Evolutionary conservation across 371 early-diverging fungal genomes (phyloP), one percentile per base, ranked within the genome.

Genomic region (Lichtheimia corymbifera): DNA sequence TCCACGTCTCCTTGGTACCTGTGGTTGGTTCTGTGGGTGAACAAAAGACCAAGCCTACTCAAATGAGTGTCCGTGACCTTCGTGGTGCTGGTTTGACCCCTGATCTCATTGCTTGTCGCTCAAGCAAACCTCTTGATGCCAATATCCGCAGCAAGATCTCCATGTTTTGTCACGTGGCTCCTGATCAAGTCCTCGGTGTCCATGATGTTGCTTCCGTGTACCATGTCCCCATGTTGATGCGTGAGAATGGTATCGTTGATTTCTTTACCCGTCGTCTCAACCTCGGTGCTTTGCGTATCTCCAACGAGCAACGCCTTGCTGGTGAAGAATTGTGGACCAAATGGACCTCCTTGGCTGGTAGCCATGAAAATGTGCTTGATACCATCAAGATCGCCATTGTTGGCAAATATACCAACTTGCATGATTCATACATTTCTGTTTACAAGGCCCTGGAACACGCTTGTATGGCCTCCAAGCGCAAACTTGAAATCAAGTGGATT

Each of bases 1-100:
- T 99, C 64, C 97, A 97, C 70, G 99, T 99, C 15, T 98, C 99
- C 15, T 85, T 99, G 58, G 89, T 99, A 3, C 98, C 98, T 50
- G 92, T 98, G 5, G 93, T 99, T 27, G 99, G 99, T 25, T 88
- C 93, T 3, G 97, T 97, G 40, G 96, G 95, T 55, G 99, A 99
- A 72, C 97, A 98, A 76, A 99, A 99, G 88, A 98, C 99, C 40
- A 99, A 99, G 86, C 98, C 98, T 53, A 97, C 99, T 6, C 99
- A 99, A 78, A 89, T 92, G 49, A 93, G 94, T 43, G 89, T 98
- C 50, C 90, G 97, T 59, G 97, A 97, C 65, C 83, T 97, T 44
- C 89, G 97, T 70, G 96, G 95, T 63, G 88, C 96, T 53, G 99
- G 99, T 54, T 85, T 99, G 28, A 86, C 88, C 20, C 97, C 98